A percentile compares a stretch with the other conserved stretches of the same genome.
These are phyloP conservation scores for Cadophora malorum DNA, from an alignment of 2,329 filamentous ascomycete species.

Conservation along the genomic window DNA sequence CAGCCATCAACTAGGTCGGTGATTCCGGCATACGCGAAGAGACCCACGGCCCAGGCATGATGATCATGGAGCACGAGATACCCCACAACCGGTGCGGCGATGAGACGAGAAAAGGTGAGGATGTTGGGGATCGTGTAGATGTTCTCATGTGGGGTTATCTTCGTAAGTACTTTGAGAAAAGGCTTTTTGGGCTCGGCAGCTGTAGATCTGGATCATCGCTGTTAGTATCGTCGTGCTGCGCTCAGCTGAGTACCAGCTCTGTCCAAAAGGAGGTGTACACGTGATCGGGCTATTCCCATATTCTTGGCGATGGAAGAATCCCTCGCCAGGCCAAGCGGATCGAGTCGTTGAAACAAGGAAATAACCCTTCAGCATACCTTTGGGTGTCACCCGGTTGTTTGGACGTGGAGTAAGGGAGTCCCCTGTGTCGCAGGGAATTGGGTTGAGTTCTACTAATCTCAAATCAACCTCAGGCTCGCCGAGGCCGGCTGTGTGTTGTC, in stretches of 20 bases:
- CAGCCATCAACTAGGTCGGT: conserved; percentile 94
- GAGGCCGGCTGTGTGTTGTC: conserved; percentile 1
- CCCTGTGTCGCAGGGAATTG: conserved; percentile 15
- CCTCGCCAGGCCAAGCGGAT: not conserved
- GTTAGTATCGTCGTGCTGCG: conserved; percentile 2
- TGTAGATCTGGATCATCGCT: conserved; percentile 17
- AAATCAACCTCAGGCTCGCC: conserved; percentile 25
- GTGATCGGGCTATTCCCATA: not conserved
- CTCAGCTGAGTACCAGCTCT: not conserved
- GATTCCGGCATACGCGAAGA: conserved; percentile 92
- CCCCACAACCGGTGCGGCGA: conserved; percentile 83
- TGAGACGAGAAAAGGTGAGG: conserved; percentile 83
- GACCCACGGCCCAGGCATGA: conserved; percentile 76
- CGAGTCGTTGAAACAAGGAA: not conserved
- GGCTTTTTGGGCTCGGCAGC: conserved; percentile 31
- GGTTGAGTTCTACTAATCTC: conserved; percentile 19
- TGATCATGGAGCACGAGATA: conserved; percentile 88
- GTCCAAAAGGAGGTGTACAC: not conserved
- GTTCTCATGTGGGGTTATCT: conserved; percentile 71
- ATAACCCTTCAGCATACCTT: conserved; percentile 22
- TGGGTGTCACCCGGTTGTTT: conserved; percentile 8
- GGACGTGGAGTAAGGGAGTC: conserved; percentile 25
- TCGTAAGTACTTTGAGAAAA: conserved; percentile 40
- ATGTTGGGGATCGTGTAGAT: conserved; percentile 98
- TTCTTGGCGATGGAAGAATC: not conserved